Percentiles rank a stretch among this genome's conserved stretches.
phyloP scores from a whole-genome alignment of 345 rosid genomes.

The Eucalyptus albens region DNA sequence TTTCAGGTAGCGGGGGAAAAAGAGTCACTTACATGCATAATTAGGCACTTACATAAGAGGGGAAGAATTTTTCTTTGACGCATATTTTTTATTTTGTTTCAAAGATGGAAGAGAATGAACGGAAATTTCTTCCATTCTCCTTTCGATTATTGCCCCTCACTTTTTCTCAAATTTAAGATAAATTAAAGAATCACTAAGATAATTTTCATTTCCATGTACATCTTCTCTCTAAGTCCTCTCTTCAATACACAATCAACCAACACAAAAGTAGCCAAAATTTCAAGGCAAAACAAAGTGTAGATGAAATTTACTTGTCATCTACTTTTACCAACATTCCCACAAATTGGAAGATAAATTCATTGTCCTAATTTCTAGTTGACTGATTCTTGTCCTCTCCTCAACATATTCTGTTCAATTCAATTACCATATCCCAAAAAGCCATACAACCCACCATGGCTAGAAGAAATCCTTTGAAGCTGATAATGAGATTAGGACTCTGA shows the following conservation, averaged over 20 bases:
- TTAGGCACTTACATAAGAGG: background rate
- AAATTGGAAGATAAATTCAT: background rate
- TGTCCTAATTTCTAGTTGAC: background rate
- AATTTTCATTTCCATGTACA: background rate
- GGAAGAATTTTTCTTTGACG: background rate
- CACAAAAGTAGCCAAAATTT: background rate
- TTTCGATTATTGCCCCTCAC: background rate
- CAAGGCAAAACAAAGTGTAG: background rate
- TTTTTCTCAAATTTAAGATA: background rate
- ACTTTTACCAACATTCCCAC: background rate
- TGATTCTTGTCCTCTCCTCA: background rate
- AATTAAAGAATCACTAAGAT: background rate
- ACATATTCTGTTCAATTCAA: background rate
- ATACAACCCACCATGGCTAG: background rate
- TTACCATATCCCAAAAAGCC: background rate
- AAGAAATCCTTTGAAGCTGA: background rate
- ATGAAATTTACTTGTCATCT: background rate
- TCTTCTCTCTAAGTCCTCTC: background rate
- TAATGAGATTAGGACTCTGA: background rate
- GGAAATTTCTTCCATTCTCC: background rate
- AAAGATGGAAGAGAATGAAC: background rate
- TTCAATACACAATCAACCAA: background rate
- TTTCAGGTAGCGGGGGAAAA: too few relatives aligned
- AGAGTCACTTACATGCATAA: background rate
- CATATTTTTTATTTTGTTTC: background rate